phyloP scores from a whole-genome alignment of 805 yeast genomes.

The Starmerella lactis-condensi region DNA sequence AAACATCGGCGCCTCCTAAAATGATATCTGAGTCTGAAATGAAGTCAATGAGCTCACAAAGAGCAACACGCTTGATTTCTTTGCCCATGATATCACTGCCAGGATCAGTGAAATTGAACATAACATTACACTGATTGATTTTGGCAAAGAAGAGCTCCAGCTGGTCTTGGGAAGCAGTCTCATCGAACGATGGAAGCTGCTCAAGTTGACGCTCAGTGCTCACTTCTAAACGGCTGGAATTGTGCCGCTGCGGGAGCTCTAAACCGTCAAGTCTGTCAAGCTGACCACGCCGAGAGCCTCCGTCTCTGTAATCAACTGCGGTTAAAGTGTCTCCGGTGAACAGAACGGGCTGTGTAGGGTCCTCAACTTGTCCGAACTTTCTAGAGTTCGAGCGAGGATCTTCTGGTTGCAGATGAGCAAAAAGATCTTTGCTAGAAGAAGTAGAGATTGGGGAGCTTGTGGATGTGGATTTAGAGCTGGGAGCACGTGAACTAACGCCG shows the following conservation, averaged over 20 bases:
- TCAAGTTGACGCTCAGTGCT: conserved; percentile 44
- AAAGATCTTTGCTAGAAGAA: conserved; percentile 4
- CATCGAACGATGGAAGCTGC: conserved; percentile 72
- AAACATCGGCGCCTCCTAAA: conserved; percentile 78
- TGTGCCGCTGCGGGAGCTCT: conserved; percentile 74
- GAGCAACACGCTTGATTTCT: conserved; percentile 70
- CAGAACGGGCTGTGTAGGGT: background rate
- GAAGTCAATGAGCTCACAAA: conserved; percentile 78
- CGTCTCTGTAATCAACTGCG: background rate
- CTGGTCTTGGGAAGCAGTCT: conserved; percentile 67
- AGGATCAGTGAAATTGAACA: conserved; percentile 89
- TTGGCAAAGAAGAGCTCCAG: conserved; percentile 66
- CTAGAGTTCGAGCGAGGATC: conserved; percentile 2
- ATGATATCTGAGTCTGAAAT: conserved; percentile 57
- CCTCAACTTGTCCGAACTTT: background rate
- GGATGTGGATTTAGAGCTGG: conserved; percentile 4
- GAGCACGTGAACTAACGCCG: conserved; percentile 17
- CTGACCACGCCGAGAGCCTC: conserved; percentile 9
- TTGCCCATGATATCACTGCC: conserved; percentile 81
- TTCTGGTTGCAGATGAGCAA: conserved; percentile 5
- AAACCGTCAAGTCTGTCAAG: conserved; percentile 60
- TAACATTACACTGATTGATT: conserved; percentile 81
- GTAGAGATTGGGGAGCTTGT: background rate
- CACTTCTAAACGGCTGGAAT: conserved; percentile 80
- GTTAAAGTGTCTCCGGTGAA: background rate